Base-by-base conservation (phyloP, 108 stramenopile species). In the Thalassiosira profunda region DNA sequence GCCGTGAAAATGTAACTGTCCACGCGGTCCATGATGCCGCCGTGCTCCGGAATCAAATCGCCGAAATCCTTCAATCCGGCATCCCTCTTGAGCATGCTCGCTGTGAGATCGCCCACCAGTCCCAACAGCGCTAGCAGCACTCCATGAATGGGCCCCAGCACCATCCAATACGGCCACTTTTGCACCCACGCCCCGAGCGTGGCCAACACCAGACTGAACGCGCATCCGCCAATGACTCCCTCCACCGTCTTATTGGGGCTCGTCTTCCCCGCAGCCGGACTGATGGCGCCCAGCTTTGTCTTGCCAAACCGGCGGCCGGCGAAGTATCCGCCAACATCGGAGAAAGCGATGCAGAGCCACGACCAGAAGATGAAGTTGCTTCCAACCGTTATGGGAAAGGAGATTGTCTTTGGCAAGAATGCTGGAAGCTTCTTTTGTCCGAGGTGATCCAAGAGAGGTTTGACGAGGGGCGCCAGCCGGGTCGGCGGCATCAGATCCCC, bases 221-320 rank as follows among this genome's bases (percentile, higher is more conserved):
- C 80, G 40, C 93, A 90, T 18, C 98, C 98, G 6, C 94, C 96
- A 47, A 98, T 55, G 44, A 96, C 87, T 15, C 98, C 98, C 80
- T 98, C 98, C 18, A 98, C 86, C 2, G 97, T 94, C 75, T 98
- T 98, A 81, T 98, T 98, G 21, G 98, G 98, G 36, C 92, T 94
- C 6, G 98, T 91, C 23, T 78, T 83, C 4, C 97, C 98, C 4
- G 97, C 97, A 2, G 96, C 94, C 6, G 88, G 84, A 51, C 90
- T 80, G 8, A 96, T 75, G 11, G 48, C 63, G 47, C 92, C 81
- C 40, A 97, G 55, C 54, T 91, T 94, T 26, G 96, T 93, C 43
- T 85, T 86, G 8, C 97, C 97, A 71, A 77, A 93, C 26, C 68
- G 70, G 14, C 85, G 67, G 2, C 98, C 98, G 3, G 83, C 90